A percentile compares a stretch with the other conserved stretches of the same genome.
Conservation (phyloP, 2,329 filamentous ascomycete genomes). For the Diaporthe ilicicola region DNA sequence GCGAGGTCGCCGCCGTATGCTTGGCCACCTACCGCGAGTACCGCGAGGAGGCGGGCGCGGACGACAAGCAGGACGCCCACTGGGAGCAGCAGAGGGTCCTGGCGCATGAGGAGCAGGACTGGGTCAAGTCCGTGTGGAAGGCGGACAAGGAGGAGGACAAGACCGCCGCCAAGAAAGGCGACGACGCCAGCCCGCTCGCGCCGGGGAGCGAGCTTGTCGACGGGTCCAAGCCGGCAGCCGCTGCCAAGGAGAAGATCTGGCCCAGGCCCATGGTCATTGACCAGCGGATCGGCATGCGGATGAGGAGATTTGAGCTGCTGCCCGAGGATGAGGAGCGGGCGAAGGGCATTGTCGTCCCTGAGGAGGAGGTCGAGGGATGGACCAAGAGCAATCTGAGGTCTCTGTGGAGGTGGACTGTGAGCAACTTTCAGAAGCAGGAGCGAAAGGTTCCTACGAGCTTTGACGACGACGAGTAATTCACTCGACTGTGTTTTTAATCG, state of each 20-base stretch:
- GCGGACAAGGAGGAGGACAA: constrained; percentile 55
- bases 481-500: background rate
- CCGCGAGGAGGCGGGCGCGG: constrained; percentile 45
- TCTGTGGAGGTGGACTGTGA: constrained; percentile 60
- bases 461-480: constrained; percentile 43
- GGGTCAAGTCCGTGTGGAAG: constrained; percentile 82
- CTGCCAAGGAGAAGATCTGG: constrained; percentile 74
- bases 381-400: constrained; percentile 67
- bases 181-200: constrained; percentile 27
- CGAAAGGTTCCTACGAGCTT: constrained; percentile 49
- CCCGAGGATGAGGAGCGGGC: constrained; percentile 76
- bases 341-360: constrained; percentile 66
- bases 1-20: constrained; percentile 86
- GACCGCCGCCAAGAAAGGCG: constrained; percentile 41
- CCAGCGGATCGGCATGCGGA: constrained; percentile 76
- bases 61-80: constrained; percentile 42
- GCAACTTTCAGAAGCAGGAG: constrained; percentile 50
- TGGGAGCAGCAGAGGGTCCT: constrained; percentile 73
- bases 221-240: background rate
- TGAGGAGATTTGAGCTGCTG: constrained; percentile 79
- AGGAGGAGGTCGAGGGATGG: constrained; percentile 76
- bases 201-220: constrained; percentile 23
- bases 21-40: constrained; percentile 67
- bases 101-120: constrained; percentile 77
- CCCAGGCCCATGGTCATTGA: constrained; percentile 79